Base-by-base conservation (phyloP, 2,329 filamentous ascomycete genomes). In the Metarhizium guizhouense region DNA sequence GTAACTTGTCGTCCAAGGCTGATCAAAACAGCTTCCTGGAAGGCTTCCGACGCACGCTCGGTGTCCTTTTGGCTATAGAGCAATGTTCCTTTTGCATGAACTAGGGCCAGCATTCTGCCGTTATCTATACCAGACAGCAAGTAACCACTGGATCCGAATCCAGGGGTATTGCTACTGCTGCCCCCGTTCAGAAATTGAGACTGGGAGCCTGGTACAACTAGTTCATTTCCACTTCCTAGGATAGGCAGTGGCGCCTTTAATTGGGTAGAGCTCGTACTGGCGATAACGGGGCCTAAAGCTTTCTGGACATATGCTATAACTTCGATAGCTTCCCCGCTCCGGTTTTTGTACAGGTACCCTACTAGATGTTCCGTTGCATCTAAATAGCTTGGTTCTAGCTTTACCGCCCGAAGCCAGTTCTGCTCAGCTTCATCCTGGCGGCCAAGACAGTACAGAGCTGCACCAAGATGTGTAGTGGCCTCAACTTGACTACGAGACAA, bases 31-130 rank as follows among this genome's bases (percentile, higher is more conserved):
- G 92, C 93, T 69, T 96, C 91, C 68, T 99, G 94, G 63, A 99
- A 99, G 4, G 94, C 90, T 63, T 85, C 83, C 1, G 93, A 91
- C 47, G 94, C 94, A 45, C 80, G 83, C 43, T 80, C 77, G 60
- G 94, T 88, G 61, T 96, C 87, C 49, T 93, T 93, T 34, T 95
- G 74, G 30, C 89, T 85, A 71, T 99, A 99, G 2, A 97, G 78
- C 87, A 97, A 95, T 60, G 97, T 97, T n/a, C 93, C 94, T 70
- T 97, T 99, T 20, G 93, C 92, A 71, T 99, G 94, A 45, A 97
- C 85, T 16, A 99, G 79, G n/a, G 91, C 88, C 48, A 99, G 80
- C 65, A 99, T 90, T 57, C 94, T 84, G 8, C 93, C 94, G 67
- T 96, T 97, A 62, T 99, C 94, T 47, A 81, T 84, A 2, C 87